phyloP scores from a whole-genome alignment of 2,329 filamentous ascomycete genomes.

The Cercospora berteroae region DNA sequence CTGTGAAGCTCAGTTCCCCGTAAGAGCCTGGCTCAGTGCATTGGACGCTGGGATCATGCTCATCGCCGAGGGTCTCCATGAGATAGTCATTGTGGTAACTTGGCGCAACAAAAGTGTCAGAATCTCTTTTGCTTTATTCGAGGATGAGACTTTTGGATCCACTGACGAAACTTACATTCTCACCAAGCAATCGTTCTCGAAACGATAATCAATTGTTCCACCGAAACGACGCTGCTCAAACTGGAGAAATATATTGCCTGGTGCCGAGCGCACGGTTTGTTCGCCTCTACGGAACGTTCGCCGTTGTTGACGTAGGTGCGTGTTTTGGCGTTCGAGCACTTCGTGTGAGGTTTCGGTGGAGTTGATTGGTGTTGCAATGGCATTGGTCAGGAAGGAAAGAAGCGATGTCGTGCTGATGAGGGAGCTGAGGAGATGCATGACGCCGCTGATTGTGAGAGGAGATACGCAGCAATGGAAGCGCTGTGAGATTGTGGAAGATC shows the following conservation, averaged over 20 bases:
- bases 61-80: neutral
- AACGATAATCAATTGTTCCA: neutral
- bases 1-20: neutral
- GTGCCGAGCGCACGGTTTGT: neutral
- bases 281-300: neutral
- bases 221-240: neutral
- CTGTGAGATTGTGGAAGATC: neutral
- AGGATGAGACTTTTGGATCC: too few species aligned
- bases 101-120: neutral
- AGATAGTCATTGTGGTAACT: neutral
- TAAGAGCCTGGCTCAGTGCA: neutral
- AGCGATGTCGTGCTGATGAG: neutral
- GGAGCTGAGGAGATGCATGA: neutral
- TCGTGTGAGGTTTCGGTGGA: neutral
- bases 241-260: neutral
- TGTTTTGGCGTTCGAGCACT: neutral
- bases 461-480: neutral
- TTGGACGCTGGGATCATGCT: neutral
- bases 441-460: neutral
- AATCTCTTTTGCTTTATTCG: too few species aligned
- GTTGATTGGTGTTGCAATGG: neutral
- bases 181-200: neutral
- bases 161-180: neutral
- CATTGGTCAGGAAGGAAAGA: neutral
- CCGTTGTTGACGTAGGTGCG: neutral